Base-by-base conservation (phyloP, 306 rosid species). In the Dryas alaskensis region DNA sequence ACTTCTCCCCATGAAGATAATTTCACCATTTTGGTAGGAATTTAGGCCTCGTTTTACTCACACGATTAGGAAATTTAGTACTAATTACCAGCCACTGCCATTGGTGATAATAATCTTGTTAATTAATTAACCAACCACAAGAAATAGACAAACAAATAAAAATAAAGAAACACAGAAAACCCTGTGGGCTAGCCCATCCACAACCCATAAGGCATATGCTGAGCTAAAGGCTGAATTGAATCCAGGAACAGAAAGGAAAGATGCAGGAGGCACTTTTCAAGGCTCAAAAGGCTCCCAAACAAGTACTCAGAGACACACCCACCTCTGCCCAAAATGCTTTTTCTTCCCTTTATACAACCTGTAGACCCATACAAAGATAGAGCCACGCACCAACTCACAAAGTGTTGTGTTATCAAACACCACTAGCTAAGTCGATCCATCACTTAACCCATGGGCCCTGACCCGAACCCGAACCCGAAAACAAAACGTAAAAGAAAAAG, bases 311-410 rank as follows among this genome's bases (percentile, higher is more conserved):
- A 80, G 87, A 85, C 96, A 86, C 78, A 72, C 83, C 84, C 90
- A 89, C 88, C 85, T 75, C 92, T 76, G 78, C 67, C 86, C 92
- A 83, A 83, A 80, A 74, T 37, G 81, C 89, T 73, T 76, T 83
- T 85, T 73, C 84, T 65, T 71, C 70, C 45, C 81, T 80, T 80
- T 84, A 73, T 65, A 70, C 77, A 77, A 73, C 80, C 82, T 17
- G 75, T 69, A 77, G 82, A 73, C 80, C 85, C 78, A 54, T 82
- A 42, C 76, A 65, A 31, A 49, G 74, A 78, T 60, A 60, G 76
- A 77, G 79, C 68, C 85, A 76, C 54, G 3, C 78, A 76, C 75
- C 80, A 69, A 68, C 69, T 80, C 81, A 74, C 86, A 77, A 31
- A 31, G 37, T 31, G 0, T 31, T 31, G 37, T 31, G 37, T 31